phyloP scores from a whole-genome alignment of 768 basidiomycete species.

The Termitomyces sp. region DNA sequence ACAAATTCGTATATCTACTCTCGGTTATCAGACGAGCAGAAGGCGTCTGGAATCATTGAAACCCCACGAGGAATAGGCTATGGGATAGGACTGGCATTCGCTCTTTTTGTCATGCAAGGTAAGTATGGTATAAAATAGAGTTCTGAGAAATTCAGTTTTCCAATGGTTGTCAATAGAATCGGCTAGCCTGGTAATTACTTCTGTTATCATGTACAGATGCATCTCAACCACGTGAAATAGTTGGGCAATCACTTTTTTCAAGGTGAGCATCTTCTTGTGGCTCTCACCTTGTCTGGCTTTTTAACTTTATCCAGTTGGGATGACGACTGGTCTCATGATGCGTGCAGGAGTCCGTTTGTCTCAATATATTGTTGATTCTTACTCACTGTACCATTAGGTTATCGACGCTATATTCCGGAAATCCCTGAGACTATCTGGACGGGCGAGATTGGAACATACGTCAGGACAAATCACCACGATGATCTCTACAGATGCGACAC shows the following conservation, averaged over 20 bases:
- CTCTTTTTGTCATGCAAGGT: conserved; percentile 60
- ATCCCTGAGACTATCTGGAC: conserved; percentile 59
- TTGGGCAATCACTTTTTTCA: conserved; percentile 43
- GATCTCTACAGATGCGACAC: conserved; percentile 59
- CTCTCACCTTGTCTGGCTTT: background rate
- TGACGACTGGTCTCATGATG: conserved; percentile 42
- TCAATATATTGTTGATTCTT: background rate
- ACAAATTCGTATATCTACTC: conserved; percentile 40
- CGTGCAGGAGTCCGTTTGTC: conserved; percentile 41
- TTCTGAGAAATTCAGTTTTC: background rate
- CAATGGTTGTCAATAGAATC: conserved; percentile 22
- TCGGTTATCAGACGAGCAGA: conserved; percentile 30
- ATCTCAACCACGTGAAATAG: conserved; percentile 12
- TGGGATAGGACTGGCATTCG: conserved; percentile 57
- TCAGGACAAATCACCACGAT: conserved; percentile 68
- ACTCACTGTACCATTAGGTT: conserved; percentile 19
- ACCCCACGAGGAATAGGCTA: conserved; percentile 49
- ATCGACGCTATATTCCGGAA: conserved; percentile 57
- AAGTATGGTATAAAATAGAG: background rate
- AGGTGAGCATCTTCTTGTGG: conserved; percentile 18
- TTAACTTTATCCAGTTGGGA: conserved; percentile 25
- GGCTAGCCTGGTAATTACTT: conserved; percentile 32
- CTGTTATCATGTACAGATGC: background rate
- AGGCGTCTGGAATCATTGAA: conserved; percentile 25
- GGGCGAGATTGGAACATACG: conserved; percentile 50